Evolutionary conservation across 148 eudicot species (phyloP), one percentile per base, ranked within the genome.

Genomic region (Camellia granthamiana): DNA sequence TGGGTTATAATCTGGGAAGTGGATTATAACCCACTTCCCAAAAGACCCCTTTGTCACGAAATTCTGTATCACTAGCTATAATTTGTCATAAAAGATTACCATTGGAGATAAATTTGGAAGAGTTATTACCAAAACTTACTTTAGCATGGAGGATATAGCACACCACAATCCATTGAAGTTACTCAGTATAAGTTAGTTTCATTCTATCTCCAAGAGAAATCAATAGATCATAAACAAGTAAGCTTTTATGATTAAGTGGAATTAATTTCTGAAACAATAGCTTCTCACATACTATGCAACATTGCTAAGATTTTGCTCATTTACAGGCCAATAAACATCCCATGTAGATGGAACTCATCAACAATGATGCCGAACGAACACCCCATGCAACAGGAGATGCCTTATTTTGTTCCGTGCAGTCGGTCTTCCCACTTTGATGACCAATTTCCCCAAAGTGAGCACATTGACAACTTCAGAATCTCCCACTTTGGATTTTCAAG

Each of bases 311-410:
- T 58, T 74, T 2, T 46, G 19, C 21, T 70, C 62, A 51, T 79
- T 76, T 87, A 65, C 81, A 90, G 92, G 90, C 92, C 92, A 67
- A 79, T 88, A 72, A 84, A 87, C 83, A 87, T 93, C 14, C 83
- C 86, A 68, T 49, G 82, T 66, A 88, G 84, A 88, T 90, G 97
- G 94, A 85, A 62, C 72, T 59, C 88, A 81, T 74, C 87, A 62
- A 82, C 82, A 76, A 43, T 44, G 19, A 75, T 73, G 76, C 77
- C 77, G 5, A 84, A 62, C 64, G 73, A 64, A 60, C 66, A 77
- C n/a, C 38, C 75, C 6, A 81, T 68, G 13, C 80, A 70, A 56
- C 85, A 86, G 43, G 85, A 73, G 15, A 76, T 70, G 72, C 81
- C 87, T 44, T 47, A 80, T 51, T 86, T 80, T 23, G 30, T 23